These are phyloP conservation scores for Musa beccarii DNA, from an alignment of 176 grass and related monocot genomes.

Conservation along the genomic window DNA sequence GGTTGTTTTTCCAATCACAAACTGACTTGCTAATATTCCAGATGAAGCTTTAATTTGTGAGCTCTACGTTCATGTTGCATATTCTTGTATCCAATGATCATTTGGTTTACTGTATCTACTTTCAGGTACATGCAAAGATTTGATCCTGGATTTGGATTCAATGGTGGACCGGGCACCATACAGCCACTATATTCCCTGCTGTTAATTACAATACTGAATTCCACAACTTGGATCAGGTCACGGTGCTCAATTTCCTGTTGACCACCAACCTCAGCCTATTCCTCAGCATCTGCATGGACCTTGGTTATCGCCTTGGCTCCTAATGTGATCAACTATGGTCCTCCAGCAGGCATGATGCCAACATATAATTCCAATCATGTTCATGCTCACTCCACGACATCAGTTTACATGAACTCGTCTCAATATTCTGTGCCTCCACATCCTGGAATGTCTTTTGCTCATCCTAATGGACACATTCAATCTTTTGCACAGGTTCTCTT, in stretches of 20 bases:
- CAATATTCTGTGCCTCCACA: slow-evolving; percentile 47
- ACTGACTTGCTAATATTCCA: no score
- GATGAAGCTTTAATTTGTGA: neutral
- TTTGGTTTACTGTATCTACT: neutral
- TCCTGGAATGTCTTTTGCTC: slow-evolving; percentile 48
- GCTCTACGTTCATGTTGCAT: neutral
- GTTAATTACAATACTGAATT: slow-evolving; percentile 92
- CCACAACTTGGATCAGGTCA: slow-evolving; percentile 63
- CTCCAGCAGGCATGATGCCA: slow-evolving; percentile 42
- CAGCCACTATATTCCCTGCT: slow-evolving; percentile 85
- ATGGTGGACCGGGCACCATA: slow-evolving; percentile 45
- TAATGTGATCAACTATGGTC: slow-evolving; percentile 28
- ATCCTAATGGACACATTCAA: slow-evolving; percentile 44
- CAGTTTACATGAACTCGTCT: slow-evolving; percentile 38
- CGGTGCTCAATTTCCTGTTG: slow-evolving; percentile 43
- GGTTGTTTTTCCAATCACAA: no score
- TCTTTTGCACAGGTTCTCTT: slow-evolving; percentile 41
- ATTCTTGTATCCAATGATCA: neutral
- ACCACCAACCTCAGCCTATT: slow-evolving; percentile 38
- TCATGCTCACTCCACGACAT: slow-evolving; percentile 6
- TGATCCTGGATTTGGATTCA: slow-evolving; percentile 94
- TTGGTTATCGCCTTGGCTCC: slow-evolving; percentile 37
- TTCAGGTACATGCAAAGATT: slow-evolving; percentile 85
- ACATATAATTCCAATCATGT: slow-evolving; percentile 34
- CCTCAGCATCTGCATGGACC: slow-evolving; percentile 45